Evolutionary conservation across 108 stramenopile species (phyloP).

Genomic region (Schizochytrium sp.): DNA sequence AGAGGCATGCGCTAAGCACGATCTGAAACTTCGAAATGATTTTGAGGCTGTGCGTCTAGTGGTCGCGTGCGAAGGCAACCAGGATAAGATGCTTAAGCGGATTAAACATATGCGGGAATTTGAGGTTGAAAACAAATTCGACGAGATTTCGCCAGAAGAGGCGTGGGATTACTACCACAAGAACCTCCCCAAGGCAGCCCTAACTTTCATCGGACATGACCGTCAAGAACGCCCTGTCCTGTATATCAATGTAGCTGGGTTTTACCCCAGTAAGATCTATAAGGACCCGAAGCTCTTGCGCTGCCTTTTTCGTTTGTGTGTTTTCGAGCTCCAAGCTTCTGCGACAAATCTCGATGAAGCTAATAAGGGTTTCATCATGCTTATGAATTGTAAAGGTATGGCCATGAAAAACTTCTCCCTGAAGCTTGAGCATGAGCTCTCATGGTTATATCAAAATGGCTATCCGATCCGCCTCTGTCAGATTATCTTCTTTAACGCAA

Average conservation of each 20-base stretch:
- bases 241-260: background rate
- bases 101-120: slow-evolving; percentile 17
- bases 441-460: slow-evolving; percentile 14
- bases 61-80: slow-evolving; percentile 51
- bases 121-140: slow-evolving; percentile 8
- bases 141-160: background rate
- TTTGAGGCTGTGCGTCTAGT: slow-evolving; percentile 17
- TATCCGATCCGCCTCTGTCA: slow-evolving; percentile 43
- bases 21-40: background rate
- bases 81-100: background rate
- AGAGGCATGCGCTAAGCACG: background rate
- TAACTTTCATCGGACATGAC: background rate
- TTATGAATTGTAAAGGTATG: slow-evolving; percentile 26
- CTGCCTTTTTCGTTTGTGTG: too few species aligned
- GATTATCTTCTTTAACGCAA: slow-evolving; percentile 24
- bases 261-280: background rate
- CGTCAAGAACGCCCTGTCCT: background rate
- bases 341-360: slow-evolving; percentile 7
- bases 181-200: background rate
- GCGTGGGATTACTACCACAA: background rate
- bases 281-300: slow-evolving; percentile 29
- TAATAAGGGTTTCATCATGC: slow-evolving; percentile 5
- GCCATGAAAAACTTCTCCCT: slow-evolving; percentile 15
- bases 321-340: background rate
- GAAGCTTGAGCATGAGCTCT: slow-evolving; percentile 13